phyloP scores from a whole-genome alignment of 495 filamentous ascomycete genomes.

The Penicillium odoratum region DNA sequence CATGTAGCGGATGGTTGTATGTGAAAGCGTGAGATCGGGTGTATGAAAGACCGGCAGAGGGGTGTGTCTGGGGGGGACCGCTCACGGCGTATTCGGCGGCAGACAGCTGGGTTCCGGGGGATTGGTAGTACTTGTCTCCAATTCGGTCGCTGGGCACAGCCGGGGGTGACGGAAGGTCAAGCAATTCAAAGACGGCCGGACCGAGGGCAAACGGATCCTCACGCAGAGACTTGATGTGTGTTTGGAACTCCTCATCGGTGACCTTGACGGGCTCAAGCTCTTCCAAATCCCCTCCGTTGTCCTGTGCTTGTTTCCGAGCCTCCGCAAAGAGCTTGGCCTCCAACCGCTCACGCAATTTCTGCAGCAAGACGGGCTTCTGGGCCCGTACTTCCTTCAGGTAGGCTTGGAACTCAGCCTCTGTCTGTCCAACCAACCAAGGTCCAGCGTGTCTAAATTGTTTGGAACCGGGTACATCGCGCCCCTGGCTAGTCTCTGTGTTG shows the following conservation, averaged over 20 bases:
- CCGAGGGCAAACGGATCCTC: constrained; percentile 49
- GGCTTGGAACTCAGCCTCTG: constrained; percentile 65
- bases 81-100: constrained; percentile 51
- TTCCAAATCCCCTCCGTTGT: constrained; percentile 47
- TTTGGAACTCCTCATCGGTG: constrained; percentile 58
- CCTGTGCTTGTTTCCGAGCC: constrained; percentile 43
- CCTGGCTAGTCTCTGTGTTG: constrained; percentile 44
- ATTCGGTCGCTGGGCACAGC: constrained; percentile 39
- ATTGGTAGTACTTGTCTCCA: constrained; percentile 36
- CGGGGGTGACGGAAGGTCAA: constrained; percentile 49
- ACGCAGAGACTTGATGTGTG: constrained; percentile 61
- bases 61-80: constrained; percentile 83
- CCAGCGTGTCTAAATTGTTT: constrained; percentile 55
- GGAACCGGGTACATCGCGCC: constrained; percentile 28
- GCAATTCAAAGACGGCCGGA: constrained; percentile 44
- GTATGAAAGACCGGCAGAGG: constrained; percentile 87
- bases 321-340: constrained; percentile 42
- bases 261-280: constrained; percentile 40
- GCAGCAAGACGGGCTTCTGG: constrained; percentile 59
- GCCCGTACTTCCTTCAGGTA: constrained; percentile 65
- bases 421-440: constrained; percentile 79
- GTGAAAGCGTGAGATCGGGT: constrained; percentile 66
- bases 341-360: constrained; percentile 54
- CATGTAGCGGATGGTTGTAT: constrained; percentile 79
- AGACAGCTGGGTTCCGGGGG: constrained; percentile 39